A percentile compares a stretch with the other conserved stretches of the same genome.
Evolutionary conservation across 2,329 filamentous ascomycete genomes (phyloP).

Genomic region (Colletotrichum falcatum): DNA sequence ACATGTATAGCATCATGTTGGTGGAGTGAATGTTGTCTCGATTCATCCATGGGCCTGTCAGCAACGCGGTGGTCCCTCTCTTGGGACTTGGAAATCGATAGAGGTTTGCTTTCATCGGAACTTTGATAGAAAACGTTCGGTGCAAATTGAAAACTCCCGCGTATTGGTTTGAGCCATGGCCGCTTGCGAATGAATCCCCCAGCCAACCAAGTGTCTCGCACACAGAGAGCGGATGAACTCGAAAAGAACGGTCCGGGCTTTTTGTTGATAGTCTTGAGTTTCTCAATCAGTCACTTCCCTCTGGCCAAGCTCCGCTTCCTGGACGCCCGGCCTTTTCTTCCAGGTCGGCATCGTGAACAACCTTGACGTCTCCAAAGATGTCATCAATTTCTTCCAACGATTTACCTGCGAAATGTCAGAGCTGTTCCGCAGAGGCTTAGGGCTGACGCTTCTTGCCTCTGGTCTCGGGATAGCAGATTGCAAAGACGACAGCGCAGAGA

Average conservation of each 20-base stretch:
- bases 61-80: neutral
- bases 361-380: constrained; percentile 54
- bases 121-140: too few relatives aligned
- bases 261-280: too few relatives aligned
- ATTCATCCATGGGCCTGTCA: neutral
- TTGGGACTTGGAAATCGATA: too few relatives aligned
- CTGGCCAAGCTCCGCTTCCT: constrained; percentile 31
- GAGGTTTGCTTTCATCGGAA: too few relatives aligned
- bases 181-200: too few relatives aligned
- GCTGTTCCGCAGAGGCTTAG: accelerated
- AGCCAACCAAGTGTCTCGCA: neutral
- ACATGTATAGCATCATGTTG: too few relatives aligned
- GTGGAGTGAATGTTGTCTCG: neutral
- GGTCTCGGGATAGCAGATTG: constrained; percentile 53
- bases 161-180: too few relatives aligned
- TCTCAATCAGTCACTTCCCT: neutral
- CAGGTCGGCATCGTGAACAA: constrained; percentile 43
- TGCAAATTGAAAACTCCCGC: too few relatives aligned
- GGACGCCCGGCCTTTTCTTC: constrained; percentile 43
- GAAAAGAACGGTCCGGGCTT: neutral
- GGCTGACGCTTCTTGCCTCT: constrained; percentile 45
- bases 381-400: constrained; percentile 56
- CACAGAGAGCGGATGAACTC: neutral
- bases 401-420: constrained; percentile 49
- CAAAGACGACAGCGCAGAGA: constrained; percentile 51